These are phyloP conservation scores for Dichotomocladium elegans DNA, from an alignment of 371 early-diverging fungal species.

Conservation along the genomic window DNA sequence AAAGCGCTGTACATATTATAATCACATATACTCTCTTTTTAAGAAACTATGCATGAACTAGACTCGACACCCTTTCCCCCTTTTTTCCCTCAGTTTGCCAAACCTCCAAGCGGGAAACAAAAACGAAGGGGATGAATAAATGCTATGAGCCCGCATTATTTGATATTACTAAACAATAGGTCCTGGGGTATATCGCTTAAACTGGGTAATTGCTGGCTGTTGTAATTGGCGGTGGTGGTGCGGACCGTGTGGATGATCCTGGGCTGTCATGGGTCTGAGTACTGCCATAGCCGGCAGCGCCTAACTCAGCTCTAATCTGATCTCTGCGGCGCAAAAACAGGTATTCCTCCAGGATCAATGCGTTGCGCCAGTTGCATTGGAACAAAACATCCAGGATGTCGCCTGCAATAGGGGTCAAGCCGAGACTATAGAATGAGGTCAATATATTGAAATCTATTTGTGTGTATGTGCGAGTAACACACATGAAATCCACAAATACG, in stretches of 20 bases:
- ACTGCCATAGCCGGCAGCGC: conserved; percentile 8
- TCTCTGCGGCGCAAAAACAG: conserved; percentile 36
- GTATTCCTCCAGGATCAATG: conserved; percentile 39
- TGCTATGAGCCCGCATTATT: too few relatives aligned
- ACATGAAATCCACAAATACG: conserved; percentile 39
- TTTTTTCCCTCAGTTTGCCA: too few relatives aligned
- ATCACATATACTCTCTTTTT: background rate
- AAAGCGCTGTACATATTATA: background rate
- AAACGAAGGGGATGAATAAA: too few relatives aligned
- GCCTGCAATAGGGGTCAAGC: conserved; percentile 45
- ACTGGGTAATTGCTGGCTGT: too few relatives aligned
- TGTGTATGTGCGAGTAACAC: too few relatives aligned
- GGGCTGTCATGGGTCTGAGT: too few relatives aligned
- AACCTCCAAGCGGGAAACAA: too few relatives aligned
- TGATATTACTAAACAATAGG: too few relatives aligned
- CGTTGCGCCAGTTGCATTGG: conserved; percentile 48
- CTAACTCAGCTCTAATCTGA: conserved; percentile 30
- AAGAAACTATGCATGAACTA: background rate
- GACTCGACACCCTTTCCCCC: background rate
- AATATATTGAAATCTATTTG: too few relatives aligned
- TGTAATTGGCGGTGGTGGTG: too few relatives aligned
- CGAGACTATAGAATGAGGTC: conserved; percentile 25
- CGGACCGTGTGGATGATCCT: too few relatives aligned
- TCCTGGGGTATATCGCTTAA: too few relatives aligned
- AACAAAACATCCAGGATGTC: conserved; percentile 48